A percentile compares a stretch with the other conserved stretches of the same genome.
Conservation (phyloP, 2,329 filamentous ascomycete genomes). For the Colletotrichum sp. region DNA sequence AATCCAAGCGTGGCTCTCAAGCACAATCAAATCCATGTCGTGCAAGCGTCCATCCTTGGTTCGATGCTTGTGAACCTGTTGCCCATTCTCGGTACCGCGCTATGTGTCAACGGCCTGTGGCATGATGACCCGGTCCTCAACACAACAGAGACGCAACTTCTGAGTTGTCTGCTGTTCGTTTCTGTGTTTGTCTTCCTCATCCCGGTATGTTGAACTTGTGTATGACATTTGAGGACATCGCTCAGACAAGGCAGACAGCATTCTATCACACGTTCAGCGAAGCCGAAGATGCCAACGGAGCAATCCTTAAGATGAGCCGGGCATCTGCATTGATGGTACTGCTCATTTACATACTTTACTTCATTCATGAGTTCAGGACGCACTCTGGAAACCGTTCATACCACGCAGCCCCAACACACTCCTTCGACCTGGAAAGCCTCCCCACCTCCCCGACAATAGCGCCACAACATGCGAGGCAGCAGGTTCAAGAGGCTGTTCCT, state of each 20-base stretch:
- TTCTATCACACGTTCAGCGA: conserved; percentile 60
- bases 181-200: conserved; percentile 43
- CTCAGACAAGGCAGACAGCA: conserved; percentile 35
- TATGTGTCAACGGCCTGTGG: conserved; percentile 71
- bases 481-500: not conserved
- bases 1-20: conserved; percentile 50
- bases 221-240: not conserved
- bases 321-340: conserved; percentile 79
- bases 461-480: not conserved
- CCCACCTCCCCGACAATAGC: not conserved
- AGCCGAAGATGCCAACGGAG: conserved; percentile 56
- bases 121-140: conserved; percentile 63
- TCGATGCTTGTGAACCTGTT: conserved; percentile 80
- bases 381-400: conserved; percentile 65
- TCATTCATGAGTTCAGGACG: conserved; percentile 72
- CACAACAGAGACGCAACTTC: conserved; percentile 36
- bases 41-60: conserved; percentile 77
- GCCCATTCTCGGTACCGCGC: conserved; percentile 77
- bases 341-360: conserved; percentile 74
- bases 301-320: conserved; percentile 75
- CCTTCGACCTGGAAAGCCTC: not conserved
- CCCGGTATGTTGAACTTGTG: conserved; percentile 29
- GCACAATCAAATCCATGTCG: conserved; percentile 72
- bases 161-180: conserved; percentile 40
- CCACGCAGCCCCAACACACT: conserved; percentile 36